Evolutionary conservation across 768 basidiomycete species (phyloP), one percentile per base, ranked within the genome.

Genomic region (Lactarius vividus): DNA sequence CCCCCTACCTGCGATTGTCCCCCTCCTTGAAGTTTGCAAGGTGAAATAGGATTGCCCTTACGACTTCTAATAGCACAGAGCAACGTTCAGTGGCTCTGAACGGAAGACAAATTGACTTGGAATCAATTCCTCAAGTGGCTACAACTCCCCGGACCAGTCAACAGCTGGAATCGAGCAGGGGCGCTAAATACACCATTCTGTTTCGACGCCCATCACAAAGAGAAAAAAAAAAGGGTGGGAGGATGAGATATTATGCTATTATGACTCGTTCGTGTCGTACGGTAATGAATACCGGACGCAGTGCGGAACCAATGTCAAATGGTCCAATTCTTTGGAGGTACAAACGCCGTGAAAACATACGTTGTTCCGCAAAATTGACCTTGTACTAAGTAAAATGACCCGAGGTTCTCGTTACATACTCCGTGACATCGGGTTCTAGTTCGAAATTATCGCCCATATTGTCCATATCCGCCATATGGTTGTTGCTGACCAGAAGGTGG

Each of bases 401-500:
- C 20, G 46, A 52, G 57, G 20, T 67, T 61, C 44, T 66, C 20
- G 57, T 68, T 44, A 52, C 42, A 61, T 65, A 61, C 10, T 28
- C 35, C 44, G 37, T 39, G 37, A 39, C 33, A 49, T 29, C 33
- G 33, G 5, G 40, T 40, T 58, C 52, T 26, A 59, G 61, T 46
- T 39, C 54, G n/a, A 63, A 44, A 53, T 61, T 76, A 78, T n/a
- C 72, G 71, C 59, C 72, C 75, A 66, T 79, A 74, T 53, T 74
- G 71, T 28, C 70, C 63, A 67, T 75, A 75, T 44, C 65, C 68
- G 0, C 73, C 73, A 39, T 69, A 71, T 20, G 78, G 74, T 35
- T 77, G 71, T 13, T 74, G 75, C 18, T 77, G 77, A 16, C 62
- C 69, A 4, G 69, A 70, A 49, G 73, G 61, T 20, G 74, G 44